Base-by-base conservation (phyloP, 2,329 filamentous ascomycete species). In the Fusarium sp. region DNA sequence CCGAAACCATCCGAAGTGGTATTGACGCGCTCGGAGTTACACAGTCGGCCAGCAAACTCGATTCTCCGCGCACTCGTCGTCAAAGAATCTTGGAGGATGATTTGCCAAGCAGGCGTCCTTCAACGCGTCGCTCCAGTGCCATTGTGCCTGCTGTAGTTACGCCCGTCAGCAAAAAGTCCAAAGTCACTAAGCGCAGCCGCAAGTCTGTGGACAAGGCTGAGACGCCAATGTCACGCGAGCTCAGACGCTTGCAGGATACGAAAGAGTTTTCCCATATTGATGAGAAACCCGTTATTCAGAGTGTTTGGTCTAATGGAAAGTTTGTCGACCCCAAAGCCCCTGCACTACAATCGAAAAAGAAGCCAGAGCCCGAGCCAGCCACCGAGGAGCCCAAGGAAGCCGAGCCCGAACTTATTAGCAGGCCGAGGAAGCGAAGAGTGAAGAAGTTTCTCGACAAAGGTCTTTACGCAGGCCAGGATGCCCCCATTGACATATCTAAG, bases 371-470 rank as follows among this genome's bases (percentile, higher is more conserved):
- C 10, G 74, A 77, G 37, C 41, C 68, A 59, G 55, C 68, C 55
- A 70, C 72, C 62, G 56, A 78, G 53, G 66, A 75, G 27, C 45
- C 63, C 12, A 71, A 59, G 68, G 61, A 68, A 37, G 71, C 77
- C 37, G 78, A 82, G 49, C 68, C 77, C 53, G 84, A 86, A 72
- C 78, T 80, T 25, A 72, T 78, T 9, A 76, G 79, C 13, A 74
- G 78, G 27, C 69, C 70, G 12, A 82, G 80, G 66, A 80, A 82
- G 68, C 82, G 86, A 59, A 85, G 83, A 40, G 81, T 84, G 54
- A 97, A 97, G 83, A 90, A 89, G 71, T 98, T 92, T 87, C 84
- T 97, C 56, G 84, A 86, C 55, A 92, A 94, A 78, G 96, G 95
- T 12, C 84, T 98, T 16, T 98, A 97, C 76, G 90, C 93, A 1